Conservation (phyloP, 768 basidiomycete species). For the Xerocomus spinulosus region DNA sequence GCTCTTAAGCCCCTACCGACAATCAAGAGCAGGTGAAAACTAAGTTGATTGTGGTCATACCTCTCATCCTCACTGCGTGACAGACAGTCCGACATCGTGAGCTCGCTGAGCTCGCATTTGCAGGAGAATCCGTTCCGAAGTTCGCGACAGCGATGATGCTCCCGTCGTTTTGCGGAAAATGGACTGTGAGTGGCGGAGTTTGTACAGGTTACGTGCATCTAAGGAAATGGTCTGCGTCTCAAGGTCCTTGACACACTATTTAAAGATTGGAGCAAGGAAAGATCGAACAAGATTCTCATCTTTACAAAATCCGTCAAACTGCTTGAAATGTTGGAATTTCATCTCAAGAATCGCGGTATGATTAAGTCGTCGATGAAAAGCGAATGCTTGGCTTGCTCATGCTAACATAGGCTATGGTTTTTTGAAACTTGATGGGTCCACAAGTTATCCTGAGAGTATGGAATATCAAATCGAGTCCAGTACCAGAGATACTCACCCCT, state of each 20-base stretch:
- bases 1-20: conserved; percentile 55
- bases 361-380: background rate
- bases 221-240: background rate
- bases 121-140: conserved; percentile 49
- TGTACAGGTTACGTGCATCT: background rate
- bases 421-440: conserved; percentile 77
- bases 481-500: conserved; percentile 1
- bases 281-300: conserved; percentile 81
- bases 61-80: background rate
- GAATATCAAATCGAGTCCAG: background rate
- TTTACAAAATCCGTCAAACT: conserved; percentile 93
- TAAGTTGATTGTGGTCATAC: background rate
- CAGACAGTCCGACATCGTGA: conserved; percentile 55
- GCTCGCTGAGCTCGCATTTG: conserved; percentile 60
- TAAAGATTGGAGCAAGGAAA: conserved; percentile 59
- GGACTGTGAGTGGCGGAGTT: conserved; percentile 53
- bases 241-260: conserved; percentile 70
- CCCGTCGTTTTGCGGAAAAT: conserved; percentile 76
- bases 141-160: conserved; percentile 60
- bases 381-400: background rate
- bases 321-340: conserved; percentile 78
- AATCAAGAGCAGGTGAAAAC: conserved; percentile 57
- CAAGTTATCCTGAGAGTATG: conserved; percentile 63
- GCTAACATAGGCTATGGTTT: conserved; percentile 48
- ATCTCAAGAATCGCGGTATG: conserved; percentile 54